A percentile compares a stretch with the other conserved stretches of the same genome.
These are phyloP conservation scores for Xerocomellus amylosporus DNA, from an alignment of 768 basidiomycete genomes.

Conservation along the genomic window DNA sequence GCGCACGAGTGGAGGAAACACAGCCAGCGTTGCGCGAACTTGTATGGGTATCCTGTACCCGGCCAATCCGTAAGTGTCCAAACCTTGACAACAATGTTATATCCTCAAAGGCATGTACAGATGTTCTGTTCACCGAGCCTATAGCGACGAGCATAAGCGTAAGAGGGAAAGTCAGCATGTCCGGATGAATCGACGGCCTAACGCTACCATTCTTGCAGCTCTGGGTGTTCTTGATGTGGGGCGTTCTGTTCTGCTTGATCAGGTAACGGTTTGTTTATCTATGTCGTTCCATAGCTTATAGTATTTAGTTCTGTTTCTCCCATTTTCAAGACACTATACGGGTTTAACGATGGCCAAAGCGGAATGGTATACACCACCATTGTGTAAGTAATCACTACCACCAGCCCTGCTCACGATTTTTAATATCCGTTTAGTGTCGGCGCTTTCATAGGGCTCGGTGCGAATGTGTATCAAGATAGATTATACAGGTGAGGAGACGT, in stretches of 20 bases:
- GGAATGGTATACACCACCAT: slow-evolving; percentile 61
- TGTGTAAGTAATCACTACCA: slow-evolving; percentile 37
- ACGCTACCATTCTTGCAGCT: slow-evolving; percentile 35
- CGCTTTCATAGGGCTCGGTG: slow-evolving; percentile 42
- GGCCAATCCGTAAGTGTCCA: slow-evolving; percentile 59
- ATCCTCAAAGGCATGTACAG: slow-evolving; percentile 1
- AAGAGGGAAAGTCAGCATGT: slow-evolving; percentile 16
- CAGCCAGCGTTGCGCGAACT: slow-evolving; percentile 49
- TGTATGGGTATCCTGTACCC: slow-evolving; percentile 65
- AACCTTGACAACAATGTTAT: not conserved
- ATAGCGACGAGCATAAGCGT: slow-evolving; percentile 72
- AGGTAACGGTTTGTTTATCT: slow-evolving; percentile 34
- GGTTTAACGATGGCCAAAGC: slow-evolving; percentile 56
- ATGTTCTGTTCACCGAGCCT: slow-evolving; percentile 46
- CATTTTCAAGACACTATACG: slow-evolving; percentile 53
- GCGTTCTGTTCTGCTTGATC: slow-evolving; percentile 64
- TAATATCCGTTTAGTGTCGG: slow-evolving; percentile 44
- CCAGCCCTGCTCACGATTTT: not conserved
- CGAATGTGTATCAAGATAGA: slow-evolving; percentile 45
- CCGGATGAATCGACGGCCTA: not conserved
- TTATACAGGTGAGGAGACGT: slow-evolving; percentile 40
- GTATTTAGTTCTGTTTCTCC: slow-evolving; percentile 48
- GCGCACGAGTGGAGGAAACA: slow-evolving; percentile 63
- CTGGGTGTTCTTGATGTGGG: slow-evolving; percentile 73
- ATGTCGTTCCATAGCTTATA: not conserved